A percentile compares a stretch with the other conserved stretches of the same genome.
These are phyloP conservation scores for Pichia sp. DNA, from an alignment of 1,139 yeast genomes.

Conservation along the genomic window DNA sequence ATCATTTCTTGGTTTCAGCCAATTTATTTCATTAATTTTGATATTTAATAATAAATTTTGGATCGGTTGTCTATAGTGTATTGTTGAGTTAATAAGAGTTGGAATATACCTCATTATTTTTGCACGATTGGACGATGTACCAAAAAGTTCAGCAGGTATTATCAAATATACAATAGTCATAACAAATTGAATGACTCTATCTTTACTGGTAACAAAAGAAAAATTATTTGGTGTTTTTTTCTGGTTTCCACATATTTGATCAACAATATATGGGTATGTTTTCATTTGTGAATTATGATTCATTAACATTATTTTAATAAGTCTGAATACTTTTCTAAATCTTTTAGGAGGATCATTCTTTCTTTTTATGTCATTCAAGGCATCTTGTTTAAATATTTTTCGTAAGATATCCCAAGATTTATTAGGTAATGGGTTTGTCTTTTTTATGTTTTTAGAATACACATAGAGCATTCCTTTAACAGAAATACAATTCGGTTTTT, in stretches of 20 bases:
- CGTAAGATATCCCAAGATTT: constrained; percentile 6
- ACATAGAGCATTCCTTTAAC: constrained; percentile 20
- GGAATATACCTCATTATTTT: constrained; percentile 36
- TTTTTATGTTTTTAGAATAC: constrained; percentile 9
- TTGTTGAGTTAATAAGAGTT: constrained; percentile 35
- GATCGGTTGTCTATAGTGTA: constrained; percentile 30
- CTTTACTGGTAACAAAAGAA: constrained; percentile 26
- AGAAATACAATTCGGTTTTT: constrained; percentile 1
- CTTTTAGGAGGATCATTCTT: constrained; percentile 25
- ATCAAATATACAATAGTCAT: constrained; percentile 39
- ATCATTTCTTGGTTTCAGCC: constrained; percentile 38
- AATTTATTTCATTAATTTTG: constrained; percentile 36
- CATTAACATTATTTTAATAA: constrained; percentile 17
- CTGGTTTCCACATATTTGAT: constrained; percentile 21
- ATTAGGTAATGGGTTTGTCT: constrained; percentile 21
- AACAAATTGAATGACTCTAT: constrained; percentile 37
- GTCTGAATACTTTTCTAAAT: constrained; percentile 14
- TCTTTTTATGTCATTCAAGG: not conserved
- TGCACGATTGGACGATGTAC: constrained; percentile 44
- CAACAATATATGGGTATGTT: constrained; percentile 30
- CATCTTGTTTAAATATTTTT: constrained; percentile 13
- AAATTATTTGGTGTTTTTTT: constrained; percentile 16
- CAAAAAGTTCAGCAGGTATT: constrained; percentile 52
- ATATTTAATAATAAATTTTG: constrained; percentile 30
- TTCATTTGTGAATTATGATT: constrained; percentile 27